phyloP scores from a whole-genome alignment of 306 rosid genomes.

The Quercus suber region DNA sequence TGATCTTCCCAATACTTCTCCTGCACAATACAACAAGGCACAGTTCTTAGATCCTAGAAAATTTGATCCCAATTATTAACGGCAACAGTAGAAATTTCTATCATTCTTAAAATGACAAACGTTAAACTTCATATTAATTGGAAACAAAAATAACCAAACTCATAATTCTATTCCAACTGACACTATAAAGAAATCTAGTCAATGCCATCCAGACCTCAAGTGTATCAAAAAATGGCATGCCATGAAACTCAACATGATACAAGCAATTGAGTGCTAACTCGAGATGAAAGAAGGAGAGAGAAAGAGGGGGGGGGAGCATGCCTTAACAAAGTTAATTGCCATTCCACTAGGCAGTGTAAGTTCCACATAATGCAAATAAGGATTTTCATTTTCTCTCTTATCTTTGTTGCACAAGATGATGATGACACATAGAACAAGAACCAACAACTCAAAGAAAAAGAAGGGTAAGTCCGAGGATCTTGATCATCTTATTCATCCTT shows the following conservation, averaged over 20 bases:
- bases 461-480: neutral
- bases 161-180: neutral
- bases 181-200: neutral
- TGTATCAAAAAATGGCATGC: neutral
- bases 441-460: neutral
- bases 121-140: neutral
- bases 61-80: neutral
- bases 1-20: constrained; percentile 96
- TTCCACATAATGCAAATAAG: neutral
- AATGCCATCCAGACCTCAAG: neutral
- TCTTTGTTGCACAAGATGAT: neutral
- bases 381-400: neutral
- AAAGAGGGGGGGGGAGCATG: neutral
- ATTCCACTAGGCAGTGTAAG: neutral
- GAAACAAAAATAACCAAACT: neutral
- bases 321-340: neutral
- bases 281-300: neutral
- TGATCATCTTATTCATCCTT: neutral
- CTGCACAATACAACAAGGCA: constrained; percentile 34
- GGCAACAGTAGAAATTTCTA: neutral
- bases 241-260: neutral
- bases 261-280: neutral
- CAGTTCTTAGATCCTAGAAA: neutral
- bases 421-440: neutral
- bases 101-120: neutral